Percentiles rank a stretch among this genome's conserved stretches.
Conservation (phyloP, 2,329 filamentous ascomycete genomes). For the Ophiostoma perfectum region DNA sequence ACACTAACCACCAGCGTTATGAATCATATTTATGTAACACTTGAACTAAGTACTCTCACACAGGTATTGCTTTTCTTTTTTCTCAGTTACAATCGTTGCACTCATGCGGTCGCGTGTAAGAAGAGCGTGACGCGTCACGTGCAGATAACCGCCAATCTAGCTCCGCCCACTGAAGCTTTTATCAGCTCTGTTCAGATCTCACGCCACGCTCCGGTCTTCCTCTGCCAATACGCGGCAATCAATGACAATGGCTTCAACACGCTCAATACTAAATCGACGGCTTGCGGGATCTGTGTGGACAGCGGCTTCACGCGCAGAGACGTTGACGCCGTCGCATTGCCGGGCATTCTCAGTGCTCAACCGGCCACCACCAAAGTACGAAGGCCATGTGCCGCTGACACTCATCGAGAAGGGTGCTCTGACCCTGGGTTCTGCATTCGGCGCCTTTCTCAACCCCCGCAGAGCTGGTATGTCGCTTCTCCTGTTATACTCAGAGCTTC, state of each 20-base stretch:
- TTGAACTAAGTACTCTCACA: not conserved
- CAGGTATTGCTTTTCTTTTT: too few relatives aligned
- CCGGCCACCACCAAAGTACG: slow-evolving; percentile 80
- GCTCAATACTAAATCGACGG: slow-evolving; percentile 8
- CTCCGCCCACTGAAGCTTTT: slow-evolving; percentile 16
- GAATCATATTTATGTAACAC: not conserved
- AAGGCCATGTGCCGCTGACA: slow-evolving; percentile 86
- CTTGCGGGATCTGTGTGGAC: slow-evolving; percentile 12
- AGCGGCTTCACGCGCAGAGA: not conserved
- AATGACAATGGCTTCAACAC: slow-evolving; percentile 21
- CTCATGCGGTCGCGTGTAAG: not conserved
- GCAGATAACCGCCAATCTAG: not conserved
- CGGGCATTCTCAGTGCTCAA: slow-evolving; percentile 70
- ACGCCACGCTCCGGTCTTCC: slow-evolving; percentile 13
- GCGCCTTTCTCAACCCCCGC: slow-evolving; percentile 66
- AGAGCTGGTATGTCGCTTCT: slow-evolving; percentile 56
- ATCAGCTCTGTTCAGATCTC: slow-evolving; percentile 17
- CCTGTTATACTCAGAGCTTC: not conserved
- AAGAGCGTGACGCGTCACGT: slow-evolving; percentile 14
- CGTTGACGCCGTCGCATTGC: not conserved
- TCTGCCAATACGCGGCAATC: not conserved
- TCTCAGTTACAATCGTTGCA: not conserved
- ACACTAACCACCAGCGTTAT: not conserved
- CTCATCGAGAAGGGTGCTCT: slow-evolving; percentile 68
- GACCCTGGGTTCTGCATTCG: slow-evolving; percentile 57